Evolutionary conservation across 1,284 basidiomycete genomes (phyloP).

Genomic region (Heterobasidion irregulare): DNA sequence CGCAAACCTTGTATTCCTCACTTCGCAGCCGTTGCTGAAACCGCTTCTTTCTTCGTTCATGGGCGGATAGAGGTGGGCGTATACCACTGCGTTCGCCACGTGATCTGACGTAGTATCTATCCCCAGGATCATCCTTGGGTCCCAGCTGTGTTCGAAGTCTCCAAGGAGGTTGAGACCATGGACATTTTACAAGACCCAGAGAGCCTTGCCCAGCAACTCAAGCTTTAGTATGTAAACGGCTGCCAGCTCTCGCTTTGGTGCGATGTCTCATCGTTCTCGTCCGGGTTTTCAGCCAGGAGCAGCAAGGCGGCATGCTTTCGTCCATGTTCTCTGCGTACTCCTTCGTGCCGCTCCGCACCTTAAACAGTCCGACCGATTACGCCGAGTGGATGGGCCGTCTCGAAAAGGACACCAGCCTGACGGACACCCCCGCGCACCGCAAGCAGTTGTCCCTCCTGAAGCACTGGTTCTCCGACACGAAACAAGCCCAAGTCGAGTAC

Average conservation of each 20-base stretch:
- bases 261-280: background rate
- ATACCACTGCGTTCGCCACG: background rate
- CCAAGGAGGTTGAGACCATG: background rate
- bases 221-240: background rate
- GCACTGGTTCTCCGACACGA: constrained; percentile 1
- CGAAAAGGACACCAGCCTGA: background rate
- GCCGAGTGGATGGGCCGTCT: background rate
- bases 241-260: background rate
- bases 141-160: background rate
- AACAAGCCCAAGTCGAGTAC: constrained; percentile 4
- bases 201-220: background rate
- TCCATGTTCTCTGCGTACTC: background rate
- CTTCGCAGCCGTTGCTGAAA: background rate
- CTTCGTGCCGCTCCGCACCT: background rate
- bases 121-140: constrained; percentile 4
- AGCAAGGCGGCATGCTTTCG: constrained; percentile 2
- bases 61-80: background rate
- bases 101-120: background rate
- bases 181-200: background rate
- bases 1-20: background rate
- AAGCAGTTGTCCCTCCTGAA: background rate
- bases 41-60: background rate
- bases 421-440: background rate
- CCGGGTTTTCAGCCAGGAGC: background rate
- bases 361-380: background rate